Evolutionary conservation across 2,329 filamentous ascomycete species (phyloP), one percentile per base, ranked within the genome.

Genomic region (Penicillium decumbens): DNA sequence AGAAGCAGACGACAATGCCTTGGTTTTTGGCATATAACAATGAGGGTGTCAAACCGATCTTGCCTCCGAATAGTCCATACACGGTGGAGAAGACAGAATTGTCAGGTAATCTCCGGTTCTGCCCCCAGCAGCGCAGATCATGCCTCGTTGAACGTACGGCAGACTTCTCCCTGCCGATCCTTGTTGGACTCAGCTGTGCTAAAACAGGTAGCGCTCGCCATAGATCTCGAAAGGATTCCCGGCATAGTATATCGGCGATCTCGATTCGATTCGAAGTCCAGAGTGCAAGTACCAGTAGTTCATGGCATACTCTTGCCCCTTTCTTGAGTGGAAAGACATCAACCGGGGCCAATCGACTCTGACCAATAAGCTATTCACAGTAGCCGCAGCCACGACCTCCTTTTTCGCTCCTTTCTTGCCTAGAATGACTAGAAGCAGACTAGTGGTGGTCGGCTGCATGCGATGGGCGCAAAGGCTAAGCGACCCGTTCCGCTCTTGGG

Each of bases 31-130:
- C 23, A n/a, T 6, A 24, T 18, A 18, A 18, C 10, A 9, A 25
- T 18, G 23, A 38, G 27, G 23, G 13, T 47, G 33, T 47, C 23
- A 47, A 32, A 13, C 25, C 10, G 20, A 10, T 30, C 28, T 29
- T 24, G 1, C 27, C 25, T 15, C 44, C 35, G 25, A 8, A 15
- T 25, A 25, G 15, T 37, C 33, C 48, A 47, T 41, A 6, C n/a
- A 9, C 20, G 6, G 41, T 46, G 47, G 43, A 43, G 43, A 44
- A 33, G 33, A 41, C 42, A 47, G 20, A 50, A 43, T 37, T 18
- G 44, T 48, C 47, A 53, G 28, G 50, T 53, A 55, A 55, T 55
- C n/a, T 55, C 53, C 53, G 47, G 29, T 12, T 12, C 13, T 38
- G 38, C 13, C 24, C 30, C 9, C 25, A 3, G 12, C 29, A 5